These are phyloP conservation scores for Oldenlandia corymbosa DNA, from an alignment of 257 asterid species.

Conservation along the genomic window DNA sequence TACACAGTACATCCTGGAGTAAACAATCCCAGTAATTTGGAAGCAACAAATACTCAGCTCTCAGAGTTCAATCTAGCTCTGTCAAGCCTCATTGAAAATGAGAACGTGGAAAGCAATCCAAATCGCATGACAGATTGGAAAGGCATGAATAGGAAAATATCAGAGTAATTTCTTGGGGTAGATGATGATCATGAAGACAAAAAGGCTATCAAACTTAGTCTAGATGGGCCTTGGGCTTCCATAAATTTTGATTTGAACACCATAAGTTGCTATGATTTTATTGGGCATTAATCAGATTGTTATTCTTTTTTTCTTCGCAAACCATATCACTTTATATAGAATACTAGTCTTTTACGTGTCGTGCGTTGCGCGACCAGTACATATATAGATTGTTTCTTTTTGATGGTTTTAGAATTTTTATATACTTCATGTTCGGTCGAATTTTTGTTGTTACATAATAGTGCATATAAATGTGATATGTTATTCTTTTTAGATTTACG, in stretches of 20 bases:
- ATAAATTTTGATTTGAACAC: conserved; percentile 56
- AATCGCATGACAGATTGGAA: conserved; percentile 21
- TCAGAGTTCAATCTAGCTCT: conserved; percentile 62
- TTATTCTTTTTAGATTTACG: too few relatives aligned
- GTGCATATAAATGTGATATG: too few relatives aligned
- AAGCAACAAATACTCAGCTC: conserved; percentile 55
- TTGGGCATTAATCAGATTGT: conserved; percentile 41
- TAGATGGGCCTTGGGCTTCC: conserved; percentile 54
- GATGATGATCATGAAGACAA: conserved; percentile 30
- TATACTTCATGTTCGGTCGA: too few relatives aligned
- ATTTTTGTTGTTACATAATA: too few relatives aligned
- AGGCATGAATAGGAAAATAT: conserved; percentile 16
- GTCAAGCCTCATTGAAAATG: conserved; percentile 58
- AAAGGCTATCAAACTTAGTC: conserved; percentile 30
- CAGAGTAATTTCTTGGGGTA: conserved; percentile 18
- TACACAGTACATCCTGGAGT: conserved; percentile 65
- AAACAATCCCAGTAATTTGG: conserved; percentile 39
- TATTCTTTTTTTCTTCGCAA: too few relatives aligned
- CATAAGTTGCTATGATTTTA: conserved; percentile 56
- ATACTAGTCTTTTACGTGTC: too few relatives aligned
- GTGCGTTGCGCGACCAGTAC: too few relatives aligned
- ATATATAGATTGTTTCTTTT: too few relatives aligned
- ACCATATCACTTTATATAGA: too few relatives aligned
- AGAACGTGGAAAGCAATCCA: conserved; percentile 39
- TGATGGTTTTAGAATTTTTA: too few relatives aligned